Evolutionary conservation across 257 asterid genomes (phyloP), one percentile per base, ranked within the genome.

Genomic region (Gentiana straminea): DNA sequence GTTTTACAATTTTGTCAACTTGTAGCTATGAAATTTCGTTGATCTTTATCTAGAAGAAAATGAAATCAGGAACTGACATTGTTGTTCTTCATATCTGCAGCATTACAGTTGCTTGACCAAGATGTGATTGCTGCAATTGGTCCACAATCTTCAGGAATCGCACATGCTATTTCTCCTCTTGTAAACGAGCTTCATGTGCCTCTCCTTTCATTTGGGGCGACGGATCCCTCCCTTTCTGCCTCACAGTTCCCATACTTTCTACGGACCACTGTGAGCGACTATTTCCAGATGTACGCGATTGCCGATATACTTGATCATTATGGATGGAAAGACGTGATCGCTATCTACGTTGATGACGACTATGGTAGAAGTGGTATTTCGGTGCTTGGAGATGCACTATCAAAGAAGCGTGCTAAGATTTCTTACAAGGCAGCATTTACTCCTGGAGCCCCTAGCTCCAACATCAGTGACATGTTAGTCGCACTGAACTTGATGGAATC

Each of bases 311-410:
- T 85, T 3, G 70, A 62, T 4, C 70, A 79, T 64, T 83, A 70
- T 49, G 84, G 79, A 24, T 88, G 89, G 89, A 76, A 59, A 51
- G 91, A 88, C 67, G 84, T 88, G 8, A 78, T 79, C 9, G 81
- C 83, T 58, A 66, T 88, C 48, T 88, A 62, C 32, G 83, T 77
- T 15, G 94, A 88, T 36, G 91, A 82, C 65, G 95, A 84, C 32
- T 77, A 77, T 52, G 94, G 95, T 6, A 71, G 95, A 62, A 84
- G 74, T n/a, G 91, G 94, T 63, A 71, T 88, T 51, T 79, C 91
- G 51, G 76, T 52, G 9, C 55, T 88, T 60, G 81, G 74, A 13
- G 86, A 84, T 24, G 86, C 87, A 12, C 94, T 88, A 34, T 77
- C 79, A 1, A 64, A 47, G 64, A 83, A 78, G 59, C 80, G 77